These are phyloP conservation scores for Eurotiales sp. DNA, from an alignment of 2,329 filamentous ascomycete species.

Conservation along the genomic window DNA sequence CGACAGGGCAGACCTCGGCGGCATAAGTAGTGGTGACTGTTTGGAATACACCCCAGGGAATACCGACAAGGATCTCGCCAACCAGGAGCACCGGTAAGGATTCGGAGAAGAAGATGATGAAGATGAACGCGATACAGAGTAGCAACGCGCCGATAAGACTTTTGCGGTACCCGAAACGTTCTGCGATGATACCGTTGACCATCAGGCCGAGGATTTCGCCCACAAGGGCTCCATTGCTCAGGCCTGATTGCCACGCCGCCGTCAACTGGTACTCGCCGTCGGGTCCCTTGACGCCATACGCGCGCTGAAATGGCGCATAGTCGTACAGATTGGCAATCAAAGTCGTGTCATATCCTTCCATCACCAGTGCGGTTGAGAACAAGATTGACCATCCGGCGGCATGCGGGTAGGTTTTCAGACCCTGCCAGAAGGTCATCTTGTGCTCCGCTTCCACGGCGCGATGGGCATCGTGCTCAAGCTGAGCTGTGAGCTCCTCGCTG, in stretches of 20 bases:
- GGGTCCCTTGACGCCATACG: constrained; percentile 1
- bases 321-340: constrained; percentile 26
- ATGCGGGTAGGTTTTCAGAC: constrained; percentile 78
- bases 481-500: background rate
- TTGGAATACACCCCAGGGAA: constrained; percentile 35
- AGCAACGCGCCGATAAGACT: constrained; percentile 47
- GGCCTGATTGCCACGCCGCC: constrained; percentile 30
- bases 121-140: constrained; percentile 44
- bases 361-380: constrained; percentile 50
- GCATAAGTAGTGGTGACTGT: constrained; percentile 36
- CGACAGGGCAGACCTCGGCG: constrained; percentile 34
- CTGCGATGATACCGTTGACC: constrained; percentile 49
- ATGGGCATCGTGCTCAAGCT: constrained; percentile 10
- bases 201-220: constrained; percentile 50
- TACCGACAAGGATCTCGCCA: constrained; percentile 36
- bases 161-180: constrained; percentile 50
- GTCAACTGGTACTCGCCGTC: constrained; percentile 24
- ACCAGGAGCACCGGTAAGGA: constrained; percentile 32
- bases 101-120: constrained; percentile 48
- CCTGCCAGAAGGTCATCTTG: constrained; percentile 69
- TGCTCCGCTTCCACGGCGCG: constrained; percentile 47
- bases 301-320: background rate
- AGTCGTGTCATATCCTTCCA: constrained; percentile 41
- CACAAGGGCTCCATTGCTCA: constrained; percentile 26
- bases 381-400: constrained; percentile 77